phyloP scores from a whole-genome alignment of 2,329 filamentous ascomycete species.

The Penicillium sp. region DNA sequence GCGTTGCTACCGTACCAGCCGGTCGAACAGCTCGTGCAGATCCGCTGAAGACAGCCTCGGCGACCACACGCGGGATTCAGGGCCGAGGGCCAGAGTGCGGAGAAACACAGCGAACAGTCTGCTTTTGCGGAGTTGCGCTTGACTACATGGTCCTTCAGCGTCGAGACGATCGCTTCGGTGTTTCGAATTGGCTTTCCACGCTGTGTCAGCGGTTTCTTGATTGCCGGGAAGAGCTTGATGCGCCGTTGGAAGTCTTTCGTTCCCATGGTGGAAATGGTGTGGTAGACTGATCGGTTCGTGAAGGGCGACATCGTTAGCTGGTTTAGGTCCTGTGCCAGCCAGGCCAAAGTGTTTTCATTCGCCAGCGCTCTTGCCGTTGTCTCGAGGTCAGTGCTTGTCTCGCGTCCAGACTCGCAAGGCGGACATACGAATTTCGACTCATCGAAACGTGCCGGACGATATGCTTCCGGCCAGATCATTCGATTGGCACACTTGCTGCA shows the following conservation, averaged over 20 bases:
- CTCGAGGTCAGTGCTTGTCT: constrained; percentile 45
- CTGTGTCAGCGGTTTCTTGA: constrained; percentile 33
- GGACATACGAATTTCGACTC: constrained; percentile 46
- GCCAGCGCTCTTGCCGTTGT: constrained; percentile 45
- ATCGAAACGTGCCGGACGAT: constrained; percentile 45
- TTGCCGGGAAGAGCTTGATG: constrained; percentile 43
- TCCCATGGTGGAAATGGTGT: constrained; percentile 41
- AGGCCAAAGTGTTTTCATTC: constrained; percentile 49
- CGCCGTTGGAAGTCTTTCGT: constrained; percentile 41
- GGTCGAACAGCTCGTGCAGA: constrained; percentile 49
- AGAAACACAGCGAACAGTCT: constrained; percentile 55
- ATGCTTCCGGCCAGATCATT: constrained; percentile 54
- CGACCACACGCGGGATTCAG: constrained; percentile 54
- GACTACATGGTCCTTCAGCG: constrained; percentile 44
- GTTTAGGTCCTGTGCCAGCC: constrained; percentile 52
- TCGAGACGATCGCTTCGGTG: constrained; percentile 35
- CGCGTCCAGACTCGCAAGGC: constrained; percentile 43
- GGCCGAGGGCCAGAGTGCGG: constrained; percentile 38
- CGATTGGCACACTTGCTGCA: constrained; percentile 53
- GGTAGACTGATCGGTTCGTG: constrained; percentile 47
- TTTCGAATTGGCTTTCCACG: constrained; percentile 53
- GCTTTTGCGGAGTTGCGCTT: constrained; percentile 46
- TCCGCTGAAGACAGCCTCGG: constrained; percentile 49
- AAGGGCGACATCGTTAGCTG: constrained; percentile 43
- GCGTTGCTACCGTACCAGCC: constrained; percentile 56